Evolutionary conservation across 345 rosid genomes (phyloP), one percentile per base, ranked within the genome.

Genomic region (Aegle marmelos): DNA sequence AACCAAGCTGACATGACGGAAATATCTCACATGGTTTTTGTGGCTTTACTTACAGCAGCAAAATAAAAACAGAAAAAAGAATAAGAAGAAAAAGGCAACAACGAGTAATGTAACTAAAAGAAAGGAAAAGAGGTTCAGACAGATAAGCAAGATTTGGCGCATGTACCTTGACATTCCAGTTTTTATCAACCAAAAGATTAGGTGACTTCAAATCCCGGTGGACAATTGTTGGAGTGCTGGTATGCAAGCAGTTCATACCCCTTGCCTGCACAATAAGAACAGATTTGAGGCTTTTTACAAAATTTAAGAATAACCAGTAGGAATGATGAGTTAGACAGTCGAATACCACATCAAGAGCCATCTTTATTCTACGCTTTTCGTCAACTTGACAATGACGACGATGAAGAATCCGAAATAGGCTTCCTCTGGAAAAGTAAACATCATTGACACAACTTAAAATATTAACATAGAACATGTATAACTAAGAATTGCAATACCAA

Each of bases 311-410:
- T 34, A 41, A 48, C 25, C n/a, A 68, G 9, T 54, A 41, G 60
- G 71, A 70, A 79, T 72, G 67, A 64, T 33, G 31, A 39, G 39
- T 19, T 14, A 45, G 33, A 22, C 72, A 67, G 74, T 80, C 56
- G 36, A 82, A 72, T 91, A 97, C 99, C 98, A 97, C 99, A 82
- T 97, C 99, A 72, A 97, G 98, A 67, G 99, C 98, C 99, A 97
- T 97, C 84, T 92, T 97, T 78, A 97, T 94, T 83, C 99, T 88
- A 13, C 91, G 94, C 81, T 87, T 87, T 86, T 97, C 99, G 70
- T 97, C 98, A 75, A 94, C 87, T 78, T 94, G 98, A 84, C 93
- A 86, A 9, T 94, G 92, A 79, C 98, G 97, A 54, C 98, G 98
- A 83, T 93, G 98, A 76, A 97, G 88, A 79, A 97, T 94, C 73